Percentiles rank a stretch among this genome's conserved stretches.
These are phyloP conservation scores for Aethionema arabicum DNA, from an alignment of 345 rosid genomes.

Conservation along the genomic window DNA sequence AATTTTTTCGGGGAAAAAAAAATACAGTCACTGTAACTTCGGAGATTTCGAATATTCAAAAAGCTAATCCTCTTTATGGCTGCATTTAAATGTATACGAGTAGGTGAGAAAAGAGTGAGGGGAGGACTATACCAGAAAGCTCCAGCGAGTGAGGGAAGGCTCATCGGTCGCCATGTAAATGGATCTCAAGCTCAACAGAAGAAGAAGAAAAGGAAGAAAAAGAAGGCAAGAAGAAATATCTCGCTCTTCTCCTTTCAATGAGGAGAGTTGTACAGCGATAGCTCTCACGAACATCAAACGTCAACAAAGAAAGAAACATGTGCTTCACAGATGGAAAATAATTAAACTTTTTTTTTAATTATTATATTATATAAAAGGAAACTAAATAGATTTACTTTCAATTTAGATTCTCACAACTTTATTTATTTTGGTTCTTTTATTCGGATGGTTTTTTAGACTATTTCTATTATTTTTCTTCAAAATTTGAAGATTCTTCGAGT, in stretches of 20 bases:
- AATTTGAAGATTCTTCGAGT: too few relatives aligned
- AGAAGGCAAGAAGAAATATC: not conserved
- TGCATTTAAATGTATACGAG: constrained; percentile 4
- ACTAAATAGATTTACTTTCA: not conserved
- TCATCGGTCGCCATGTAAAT: constrained; percentile 54
- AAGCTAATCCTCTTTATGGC: not conserved
- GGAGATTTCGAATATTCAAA: not conserved
- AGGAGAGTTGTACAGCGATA: constrained; percentile 17
- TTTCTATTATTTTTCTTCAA: too few relatives aligned
- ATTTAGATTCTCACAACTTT: not conserved
- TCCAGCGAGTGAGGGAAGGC: constrained; percentile 80
- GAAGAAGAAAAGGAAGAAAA: constrained; percentile 14
- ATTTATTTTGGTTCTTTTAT: too few relatives aligned
- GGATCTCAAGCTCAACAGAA: constrained; percentile 19
- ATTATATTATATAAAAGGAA: not conserved
- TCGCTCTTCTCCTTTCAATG: constrained; percentile 10
- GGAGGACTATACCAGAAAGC: constrained; percentile 59
- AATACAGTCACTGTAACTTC: not conserved
- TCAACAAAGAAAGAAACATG: not conserved
- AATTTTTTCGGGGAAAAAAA: not conserved
- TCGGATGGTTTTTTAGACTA: too few relatives aligned
- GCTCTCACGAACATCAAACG: not conserved
- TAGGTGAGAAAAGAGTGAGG: not conserved
- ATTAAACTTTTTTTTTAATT: too few relatives aligned
- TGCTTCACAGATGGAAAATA: constrained; percentile 10